Evolutionary conservation across 78 protist species (phyloP), one percentile per base, ranked within the genome.

Genomic region (Trichosphaerium sp.): DNA sequence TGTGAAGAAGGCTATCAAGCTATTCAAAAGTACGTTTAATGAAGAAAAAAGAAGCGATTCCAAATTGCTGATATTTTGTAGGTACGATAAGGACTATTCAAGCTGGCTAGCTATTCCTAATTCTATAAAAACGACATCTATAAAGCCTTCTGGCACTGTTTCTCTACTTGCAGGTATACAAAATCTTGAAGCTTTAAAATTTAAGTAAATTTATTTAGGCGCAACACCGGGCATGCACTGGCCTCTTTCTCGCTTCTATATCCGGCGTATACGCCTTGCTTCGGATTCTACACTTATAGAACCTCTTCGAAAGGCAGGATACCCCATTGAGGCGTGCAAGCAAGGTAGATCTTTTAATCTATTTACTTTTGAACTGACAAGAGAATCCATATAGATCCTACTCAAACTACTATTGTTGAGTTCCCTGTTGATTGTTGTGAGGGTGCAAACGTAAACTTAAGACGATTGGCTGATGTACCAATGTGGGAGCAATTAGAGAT

Each of bases 401-500:
- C 5, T 7, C 26, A 8, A 3, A 74, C 58, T 18, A 40, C 65
- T 44, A 65, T 55, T 1, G 93, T 88, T 5, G 77, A 77, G 54
- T 84, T 92, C 62, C 92, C 95, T 31, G 71, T 92, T 51, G 93
- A 89, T 54, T 48, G 74, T 2, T 89, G 92, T 5, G 64, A 83
- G 29, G 72, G 82, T 14, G 62, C 82, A 29, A 41, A n/a, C n/a
- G 82, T 35, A 44, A 43, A 10, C 72, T 70, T 23, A 71, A 76
- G 83, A 25, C 25, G 68, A 14, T 47, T 55, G 37, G 28, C 35
- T 49, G 62, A 78, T 48, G 65, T 87, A 1, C 34, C 87, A 4
- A 88, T 90, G 87, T 89, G 96, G 94, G 96, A 92, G 66, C 96
- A 92, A 71, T 47, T 92, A n/a, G 49, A 71, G 21, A 44, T 92